A percentile compares a stretch with the other conserved stretches of the same genome.
Evolutionary conservation across 2,329 filamentous ascomycete genomes (phyloP).

Genomic region (Curvularia verruculosa): DNA sequence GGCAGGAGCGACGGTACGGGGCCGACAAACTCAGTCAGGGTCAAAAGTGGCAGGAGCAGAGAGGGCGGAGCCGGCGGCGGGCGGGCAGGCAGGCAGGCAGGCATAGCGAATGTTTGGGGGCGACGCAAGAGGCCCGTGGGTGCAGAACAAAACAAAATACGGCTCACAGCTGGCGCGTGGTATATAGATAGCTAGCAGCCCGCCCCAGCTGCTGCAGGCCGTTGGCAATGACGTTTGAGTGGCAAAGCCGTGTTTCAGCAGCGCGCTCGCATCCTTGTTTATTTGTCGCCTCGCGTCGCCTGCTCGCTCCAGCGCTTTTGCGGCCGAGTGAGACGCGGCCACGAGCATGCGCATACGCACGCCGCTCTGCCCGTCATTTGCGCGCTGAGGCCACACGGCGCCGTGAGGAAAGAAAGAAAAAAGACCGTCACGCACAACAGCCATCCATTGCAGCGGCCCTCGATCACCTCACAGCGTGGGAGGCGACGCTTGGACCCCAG

Average conservation of each 20-base stretch:
- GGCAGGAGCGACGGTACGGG: not conserved
- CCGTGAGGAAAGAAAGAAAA: not conserved
- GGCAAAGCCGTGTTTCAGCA: slow-evolving; percentile 18
- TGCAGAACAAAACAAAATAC: slow-evolving; percentile 1
- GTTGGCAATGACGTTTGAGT: slow-evolving; percentile 18
- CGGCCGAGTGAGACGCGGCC: not conserved
- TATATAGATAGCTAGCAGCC: slow-evolving; percentile 3
- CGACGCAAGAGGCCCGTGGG: not conserved
- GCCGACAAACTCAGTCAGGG: slow-evolving; percentile 1
- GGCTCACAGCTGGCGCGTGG: not conserved
- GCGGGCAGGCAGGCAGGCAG: slow-evolving; percentile 2
- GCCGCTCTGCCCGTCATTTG: not conserved
- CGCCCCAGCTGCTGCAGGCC: slow-evolving; percentile 1
- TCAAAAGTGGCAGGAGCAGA: not conserved
- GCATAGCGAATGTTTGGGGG: not conserved
- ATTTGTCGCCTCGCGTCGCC: slow-evolving; percentile 4
- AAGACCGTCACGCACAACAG: not conserved
- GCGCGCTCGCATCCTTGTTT: slow-evolving; percentile 11
- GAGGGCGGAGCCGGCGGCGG: slow-evolving; percentile 10
- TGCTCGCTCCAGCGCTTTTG: not conserved
- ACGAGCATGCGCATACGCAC: not conserved
- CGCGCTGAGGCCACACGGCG: not conserved
- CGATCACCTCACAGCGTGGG: not conserved
- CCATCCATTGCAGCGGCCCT: not conserved
- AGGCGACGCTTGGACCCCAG: slow-evolving; percentile 13